A percentile compares a stretch with the other conserved stretches of the same genome.
Conservation (phyloP, 2,329 filamentous ascomycete species). For the Claviceps humidiphila region DNA sequence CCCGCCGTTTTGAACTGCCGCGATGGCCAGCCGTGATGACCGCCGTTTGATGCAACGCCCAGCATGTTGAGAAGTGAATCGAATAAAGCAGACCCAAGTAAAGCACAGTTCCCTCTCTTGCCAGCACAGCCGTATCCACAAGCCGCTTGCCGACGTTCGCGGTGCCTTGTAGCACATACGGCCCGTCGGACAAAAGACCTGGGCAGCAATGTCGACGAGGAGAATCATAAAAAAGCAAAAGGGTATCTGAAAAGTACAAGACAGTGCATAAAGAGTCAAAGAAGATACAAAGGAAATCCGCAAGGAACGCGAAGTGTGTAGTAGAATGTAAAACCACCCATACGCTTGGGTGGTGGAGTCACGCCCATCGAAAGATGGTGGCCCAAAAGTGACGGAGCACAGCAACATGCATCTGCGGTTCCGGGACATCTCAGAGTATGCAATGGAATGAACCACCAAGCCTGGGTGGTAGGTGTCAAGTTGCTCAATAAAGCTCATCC, state of each 20-base stretch:
- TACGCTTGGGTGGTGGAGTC: no score
- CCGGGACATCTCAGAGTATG: no score
- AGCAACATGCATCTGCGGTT: no score
- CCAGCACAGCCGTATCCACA: neutral
- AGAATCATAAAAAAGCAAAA: neutral
- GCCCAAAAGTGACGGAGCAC: no score
- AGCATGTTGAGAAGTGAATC: neutral
- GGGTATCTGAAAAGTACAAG: neutral
- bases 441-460: no score
- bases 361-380: no score
- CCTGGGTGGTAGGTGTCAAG: no score
- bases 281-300: neutral
- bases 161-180: neutral
- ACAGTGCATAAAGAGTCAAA: neutral
- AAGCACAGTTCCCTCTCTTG: neutral
- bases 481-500: no score
- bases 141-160: neutral
- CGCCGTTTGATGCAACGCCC: neutral
- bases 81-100: neutral
- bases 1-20: neutral
- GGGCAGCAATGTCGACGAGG: neutral
- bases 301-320: conserved; percentile 8
- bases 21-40: neutral
- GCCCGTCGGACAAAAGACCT: neutral
- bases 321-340: no score